Conservation (phyloP, 2,329 filamentous ascomycete genomes). For the Aspergillus sp. region DNA sequence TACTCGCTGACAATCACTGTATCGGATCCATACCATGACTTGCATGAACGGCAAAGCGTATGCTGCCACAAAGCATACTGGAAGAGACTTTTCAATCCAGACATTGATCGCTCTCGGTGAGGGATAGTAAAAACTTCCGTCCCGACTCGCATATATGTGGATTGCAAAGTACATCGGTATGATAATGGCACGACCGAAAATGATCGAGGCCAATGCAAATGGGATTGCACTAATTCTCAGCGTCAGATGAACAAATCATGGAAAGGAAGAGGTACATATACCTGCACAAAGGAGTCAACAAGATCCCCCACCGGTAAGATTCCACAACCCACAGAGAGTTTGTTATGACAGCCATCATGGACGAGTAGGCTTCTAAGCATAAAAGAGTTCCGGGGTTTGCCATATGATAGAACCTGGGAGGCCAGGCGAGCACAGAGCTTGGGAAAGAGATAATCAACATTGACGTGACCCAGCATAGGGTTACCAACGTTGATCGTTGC, state of each 20-base stretch:
- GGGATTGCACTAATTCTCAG: slow-evolving; percentile 5
- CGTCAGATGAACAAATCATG: not conserved
- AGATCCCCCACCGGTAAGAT: not conserved
- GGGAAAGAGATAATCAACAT: not conserved
- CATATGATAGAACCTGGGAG: not conserved
- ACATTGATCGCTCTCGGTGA: slow-evolving; percentile 5
- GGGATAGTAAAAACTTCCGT: slow-evolving; percentile 11
- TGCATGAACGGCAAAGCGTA: not conserved
- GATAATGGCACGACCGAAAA: slow-evolving; percentile 2
- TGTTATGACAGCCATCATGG: not conserved
- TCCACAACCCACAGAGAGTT: not conserved
- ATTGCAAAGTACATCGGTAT: slow-evolving; percentile 7
- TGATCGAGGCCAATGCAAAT: not conserved
- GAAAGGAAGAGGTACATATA: not conserved
- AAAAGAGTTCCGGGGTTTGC: not conserved
- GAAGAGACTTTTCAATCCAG: slow-evolving; percentile 4
- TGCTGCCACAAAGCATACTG: slow-evolving; percentile 2
- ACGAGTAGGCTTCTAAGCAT: not conserved
- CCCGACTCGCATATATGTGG: slow-evolving; percentile 5
- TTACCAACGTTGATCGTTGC: not conserved
- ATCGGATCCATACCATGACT: not conserved
- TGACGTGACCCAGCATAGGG: not conserved
- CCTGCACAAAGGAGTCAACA: not conserved
- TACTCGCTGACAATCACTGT: too few relatives aligned
- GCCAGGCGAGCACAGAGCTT: not conserved